Base-by-base conservation (phyloP, 768 basidiomycete species). In the Auriscalpium orientale region DNA sequence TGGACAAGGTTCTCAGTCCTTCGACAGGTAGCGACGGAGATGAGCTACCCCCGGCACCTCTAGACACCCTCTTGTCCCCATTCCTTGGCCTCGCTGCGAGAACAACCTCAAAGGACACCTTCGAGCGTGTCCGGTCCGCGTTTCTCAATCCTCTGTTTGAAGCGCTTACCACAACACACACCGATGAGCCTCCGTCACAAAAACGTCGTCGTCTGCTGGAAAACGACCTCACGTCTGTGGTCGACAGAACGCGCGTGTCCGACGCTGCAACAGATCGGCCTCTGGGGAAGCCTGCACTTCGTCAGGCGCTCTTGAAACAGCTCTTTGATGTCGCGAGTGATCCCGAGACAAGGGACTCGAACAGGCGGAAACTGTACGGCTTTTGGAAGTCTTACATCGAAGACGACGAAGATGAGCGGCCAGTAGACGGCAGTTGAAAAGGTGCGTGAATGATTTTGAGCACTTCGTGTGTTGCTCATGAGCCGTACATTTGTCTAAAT, bases 291-390 rank as follows among this genome's bases (percentile, higher is more conserved):
- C 58, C 59, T 0, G 60, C 64, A n/a, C 64, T 91, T 47, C 79
- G 77, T 58, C 78, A 75, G 56, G 76, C 73, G 48, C 60, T 95
- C 9, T 70, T 92, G 56, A 74, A 77, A 61, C 73, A 70, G 44
- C 61, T 95, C 46, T 95, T 95, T 64, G 79, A 85, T 16, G 71
- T 83, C 35, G 92, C 93, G 36, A 85, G 89, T 63, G 74, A 80
- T 38, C 75, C 82, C 57, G 82, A 85, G n/a, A 85, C 89, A 43
- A 79, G 81, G 64, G 89, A 91, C 62, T 73, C 83, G 7, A 93
- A 87, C 68, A 79, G 94, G 62, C 75, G 89, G 69, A 91, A 82
- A 74, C 78, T 98, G 72, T 95, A 94, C 67, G 77, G 77, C 6
- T 69, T 93, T 28, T 95, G 90, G 82, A 87, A 85, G 69, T 80